Evolutionary conservation across 768 basidiomycete species (phyloP), one percentile per base, ranked within the genome.

Genomic region (Exsudoporus frostii): DNA sequence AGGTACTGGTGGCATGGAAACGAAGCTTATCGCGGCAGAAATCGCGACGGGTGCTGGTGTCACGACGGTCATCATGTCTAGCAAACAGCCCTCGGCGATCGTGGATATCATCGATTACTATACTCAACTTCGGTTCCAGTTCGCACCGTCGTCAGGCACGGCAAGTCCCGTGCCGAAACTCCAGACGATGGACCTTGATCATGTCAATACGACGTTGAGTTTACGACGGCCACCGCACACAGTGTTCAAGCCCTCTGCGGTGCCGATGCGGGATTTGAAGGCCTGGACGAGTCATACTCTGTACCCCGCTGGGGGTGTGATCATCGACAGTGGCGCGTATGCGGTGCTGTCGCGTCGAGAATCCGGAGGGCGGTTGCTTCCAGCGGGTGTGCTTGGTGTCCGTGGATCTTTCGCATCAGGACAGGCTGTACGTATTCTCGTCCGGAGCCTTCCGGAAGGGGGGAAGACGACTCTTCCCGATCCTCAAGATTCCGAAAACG

Each of bases 1-100:
- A 11, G 97, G 97, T 0, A 98, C 97, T 1, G 97, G 97, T 0
- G 97, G 97, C 4, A 98, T 98, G 97, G 94, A 97, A 71, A 99
- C 97, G 3, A 99, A 98, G 66, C 82, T 98, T 60, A 97, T 98
- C 58, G 97, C 97, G 1, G 96, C 97, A 0, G 97, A 99, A 64
- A 92, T 99, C 29, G 94, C 96, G 5, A 96, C 91, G 0, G 94
- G 86, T 0, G 96, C 95, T 1, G 97, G 97, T 7, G 93, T 96
- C 30, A 85, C 90, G 5, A 97, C 96, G 0, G 78, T 98, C 40
- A 90, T 99, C 63, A 85, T 87, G 43, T 88, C 90, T 20, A 94
- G 92, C 71, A 88, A 85, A 61, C 75, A 79, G 24, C 90, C 92
- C 0, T 75, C 80, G 42, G 82, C 80, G 62, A 85, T 98, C 53